Evolutionary conservation across 2,329 filamentous ascomycete genomes (phyloP), one percentile per base, ranked within the genome.

Genomic region (Botryotinia convoluta): DNA sequence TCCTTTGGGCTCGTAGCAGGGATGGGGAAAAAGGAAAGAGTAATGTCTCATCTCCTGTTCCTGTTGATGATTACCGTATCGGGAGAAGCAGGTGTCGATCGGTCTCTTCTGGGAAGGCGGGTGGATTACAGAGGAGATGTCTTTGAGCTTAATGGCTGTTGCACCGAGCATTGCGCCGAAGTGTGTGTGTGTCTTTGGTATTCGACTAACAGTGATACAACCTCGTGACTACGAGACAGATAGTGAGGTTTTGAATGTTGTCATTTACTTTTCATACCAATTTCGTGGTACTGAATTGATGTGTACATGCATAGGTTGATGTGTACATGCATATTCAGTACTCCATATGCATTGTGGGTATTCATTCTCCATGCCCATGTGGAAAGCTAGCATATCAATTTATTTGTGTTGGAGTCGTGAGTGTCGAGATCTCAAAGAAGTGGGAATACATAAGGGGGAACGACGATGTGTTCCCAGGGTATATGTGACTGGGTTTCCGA

Each of bases 301-400:
- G 48, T 69, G 48, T 57, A 42, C 39, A 45, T 64, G 37, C 61
- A 63, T 44, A 63, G 10, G 32, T 61, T 37, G 32, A 39, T 61
- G 35, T 37, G 32, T 61, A 61, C 63, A 65, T 65, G 32, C 63
- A 65, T 65, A 35, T 26, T 26, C 37, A 22, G 48, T 18, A 59
- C 65, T 69, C 65, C 48, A 69, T 51, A 42, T 44, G n/a, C 35
- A 57, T 9, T 42, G 35, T 54, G 65, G 29, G 20, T 69, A 48
- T 26, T 57, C 48, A 32, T 69, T 59, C 48, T n/a, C 65, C 65
- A 69, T 42, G 18, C 37, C 65, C 65, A 69, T 69, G 65, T 69
- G 65, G 65, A 69, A 57, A 26, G 16, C 48, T 37, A 42, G 65
- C 65, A 69, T 69, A 42, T 69, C 65, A 69, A 32, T 68, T 42